These are phyloP conservation scores for Coccomyxa sp. DNA, from an alignment of 139 green algal genomes.

Conservation along the genomic window DNA sequence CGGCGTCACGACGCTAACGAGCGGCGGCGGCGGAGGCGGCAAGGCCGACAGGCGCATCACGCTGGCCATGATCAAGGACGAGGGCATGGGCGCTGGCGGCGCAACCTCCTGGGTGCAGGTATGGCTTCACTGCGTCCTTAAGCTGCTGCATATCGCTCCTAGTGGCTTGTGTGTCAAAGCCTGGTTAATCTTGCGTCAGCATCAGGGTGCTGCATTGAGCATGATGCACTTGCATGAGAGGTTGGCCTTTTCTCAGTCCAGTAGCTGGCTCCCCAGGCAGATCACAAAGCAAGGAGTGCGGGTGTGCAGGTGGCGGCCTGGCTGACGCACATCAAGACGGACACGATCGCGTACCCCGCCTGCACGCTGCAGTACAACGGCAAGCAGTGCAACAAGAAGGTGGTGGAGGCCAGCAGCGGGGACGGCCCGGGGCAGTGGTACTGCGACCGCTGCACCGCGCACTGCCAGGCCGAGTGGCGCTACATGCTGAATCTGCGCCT, in stretches of 20 bases:
- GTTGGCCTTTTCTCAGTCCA: too few species aligned
- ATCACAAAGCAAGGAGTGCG: too few species aligned
- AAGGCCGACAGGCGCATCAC: conserved; percentile 53
- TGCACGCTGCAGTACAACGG: conserved; percentile 52
- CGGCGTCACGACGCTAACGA: conserved; percentile 40
- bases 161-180: neutral
- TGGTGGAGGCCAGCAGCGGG: conserved; percentile 33
- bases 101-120: conserved; percentile 70
- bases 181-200: neutral
- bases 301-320: too few species aligned
- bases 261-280: too few species aligned
- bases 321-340: conserved; percentile 56
- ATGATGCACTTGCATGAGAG: neutral
- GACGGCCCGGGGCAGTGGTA: conserved; percentile 16
- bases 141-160: too few species aligned
- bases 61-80: conserved; percentile 72
- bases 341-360: conserved; percentile 73
- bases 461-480: conserved; percentile 33
- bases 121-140: neutral
- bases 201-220: neutral
- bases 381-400: conserved; percentile 77
- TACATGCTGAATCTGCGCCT: conserved; percentile 47
- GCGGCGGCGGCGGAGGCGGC: conserved; percentile 30
- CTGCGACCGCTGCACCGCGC: conserved; percentile 44
- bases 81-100: conserved; percentile 62